Base-by-base conservation (phyloP, 2,329 filamentous ascomycete species). In the Fusarium tanahbumbuense region DNA sequence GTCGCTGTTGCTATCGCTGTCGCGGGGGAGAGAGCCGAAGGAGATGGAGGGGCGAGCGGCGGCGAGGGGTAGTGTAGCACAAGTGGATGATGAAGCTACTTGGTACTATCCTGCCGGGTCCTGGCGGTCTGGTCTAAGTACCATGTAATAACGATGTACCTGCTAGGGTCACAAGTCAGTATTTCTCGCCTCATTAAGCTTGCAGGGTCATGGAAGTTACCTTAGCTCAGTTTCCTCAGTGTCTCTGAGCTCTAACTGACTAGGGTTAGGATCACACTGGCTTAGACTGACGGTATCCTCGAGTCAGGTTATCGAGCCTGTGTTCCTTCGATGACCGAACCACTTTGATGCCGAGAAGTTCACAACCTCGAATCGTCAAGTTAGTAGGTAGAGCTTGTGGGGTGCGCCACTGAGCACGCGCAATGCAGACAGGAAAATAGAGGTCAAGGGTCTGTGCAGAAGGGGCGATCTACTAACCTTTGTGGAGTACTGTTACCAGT, bases 401-500 rank as follows among this genome's bases (percentile, higher is more conserved):
- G 61, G 63, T 66, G 64, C 70, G 64, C 72, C 70, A 74, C 72
- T 68, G 69, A 67, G 70, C 67, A 64, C 61, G 56, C 67, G 64
- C 53, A 70, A 63, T 44, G 57, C 62, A 55, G 56, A 64, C 44
- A 72, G 66, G 34, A 53, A 37, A 64, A 53, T 49, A 60, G 47
- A 60, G 46, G 45, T 20, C 48, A 60, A 67, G 65, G 68, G 73
- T 68, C 67, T 74, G 71, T 74, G 73, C 69, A 52, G 62, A 53
- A 49, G 61, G 52, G 61, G 64, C 68, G 69, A 74, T 74, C 71
- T 67, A 49, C 45, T 46, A 47, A 46, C 54, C 55, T 28, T 23
- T 56, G 66, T 75, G 72, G 72, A 73, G 70, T 59, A 72, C 65
- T 56, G 68, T 55, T 64, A 62, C 64, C 67, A 69, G 56, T 59